Percentiles rank a stretch among this genome's conserved stretches.
Evolutionary conservation across 768 basidiomycete genomes (phyloP).

Genomic region (Xerocomellus chrysenteron): DNA sequence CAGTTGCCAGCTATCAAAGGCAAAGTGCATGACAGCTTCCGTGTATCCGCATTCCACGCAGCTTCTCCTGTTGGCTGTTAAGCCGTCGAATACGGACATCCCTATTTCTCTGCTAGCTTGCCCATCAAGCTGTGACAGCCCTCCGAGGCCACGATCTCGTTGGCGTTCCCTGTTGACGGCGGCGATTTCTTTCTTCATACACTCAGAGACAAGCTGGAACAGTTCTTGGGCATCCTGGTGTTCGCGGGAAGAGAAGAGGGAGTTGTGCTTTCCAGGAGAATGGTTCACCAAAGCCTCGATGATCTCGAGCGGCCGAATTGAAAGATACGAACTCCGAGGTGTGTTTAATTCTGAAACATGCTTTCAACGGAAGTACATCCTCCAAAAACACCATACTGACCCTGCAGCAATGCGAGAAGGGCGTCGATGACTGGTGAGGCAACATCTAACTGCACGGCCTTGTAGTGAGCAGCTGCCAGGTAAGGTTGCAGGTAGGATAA

Average conservation of each 20-base stretch:
- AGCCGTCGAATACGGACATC: conserved; percentile 82
- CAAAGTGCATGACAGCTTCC: conserved; percentile 90
- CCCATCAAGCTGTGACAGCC: conserved; percentile 35
- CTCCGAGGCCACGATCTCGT: conserved; percentile 71
- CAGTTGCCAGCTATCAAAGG: conserved; percentile 83
- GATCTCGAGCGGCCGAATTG: conserved; percentile 71
- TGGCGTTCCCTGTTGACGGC: conserved; percentile 70
- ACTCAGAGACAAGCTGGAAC: conserved; percentile 92
- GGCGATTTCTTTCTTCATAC: conserved; percentile 79
- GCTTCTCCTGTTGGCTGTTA: conserved; percentile 86
- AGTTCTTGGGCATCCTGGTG: conserved; percentile 99
- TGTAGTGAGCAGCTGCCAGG: conserved; percentile 69
- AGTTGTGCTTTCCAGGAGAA: conserved; percentile 51
- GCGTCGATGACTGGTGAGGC: conserved; percentile 86
- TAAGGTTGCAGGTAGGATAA: conserved; percentile 78
- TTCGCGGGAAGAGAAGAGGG: conserved; percentile 83
- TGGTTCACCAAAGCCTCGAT: conserved; percentile 65
- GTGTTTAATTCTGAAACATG: conserved; percentile 57
- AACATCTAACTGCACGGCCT: conserved; percentile 77
- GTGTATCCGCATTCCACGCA: conserved; percentile 91
- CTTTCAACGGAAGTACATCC: conserved; percentile 3
- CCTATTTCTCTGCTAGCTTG: conserved; percentile 39
- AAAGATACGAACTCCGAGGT: conserved; percentile 52
- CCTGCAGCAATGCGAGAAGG: conserved; percentile 64
- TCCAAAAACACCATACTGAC: conserved; percentile 39